These are phyloP conservation scores for Debaryomyces subglobosus DNA, from an alignment of 1,139 yeast species.

Conservation along the genomic window DNA sequence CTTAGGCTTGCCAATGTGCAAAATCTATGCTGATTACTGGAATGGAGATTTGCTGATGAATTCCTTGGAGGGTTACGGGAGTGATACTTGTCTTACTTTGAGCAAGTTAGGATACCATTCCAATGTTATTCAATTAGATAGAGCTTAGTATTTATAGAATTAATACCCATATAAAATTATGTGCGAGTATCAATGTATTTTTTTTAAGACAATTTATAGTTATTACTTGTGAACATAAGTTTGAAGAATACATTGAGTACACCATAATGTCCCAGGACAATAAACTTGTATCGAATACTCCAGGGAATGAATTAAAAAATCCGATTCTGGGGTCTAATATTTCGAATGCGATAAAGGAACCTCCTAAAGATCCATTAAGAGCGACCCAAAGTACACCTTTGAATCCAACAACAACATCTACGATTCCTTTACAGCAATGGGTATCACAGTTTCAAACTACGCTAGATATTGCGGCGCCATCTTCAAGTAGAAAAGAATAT, in stretches of 20 bases:
- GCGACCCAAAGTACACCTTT: background rate
- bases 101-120: constrained; percentile 76
- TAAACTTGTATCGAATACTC: constrained; percentile 29
- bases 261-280: constrained; percentile 10
- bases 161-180: constrained; percentile 2
- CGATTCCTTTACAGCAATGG: constrained; percentile 17
- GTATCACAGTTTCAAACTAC: constrained; percentile 30
- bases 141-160: constrained; percentile 47
- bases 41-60: constrained; percentile 84
- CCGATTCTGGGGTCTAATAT: background rate
- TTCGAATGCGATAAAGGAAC: background rate
- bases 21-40: constrained; percentile 95
- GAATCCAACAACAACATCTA: constrained; percentile 5
- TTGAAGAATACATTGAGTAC: background rate
- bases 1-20: constrained; percentile 87
- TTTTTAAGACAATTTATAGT: background rate
- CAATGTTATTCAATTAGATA: constrained; percentile 68
- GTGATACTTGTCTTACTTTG: constrained; percentile 80
- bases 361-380: background rate
- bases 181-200: constrained; percentile 7
- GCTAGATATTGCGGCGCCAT: constrained; percentile 21
- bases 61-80: constrained; percentile 87
- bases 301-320: constrained; percentile 9
- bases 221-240: background rate
- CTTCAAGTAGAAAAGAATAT: constrained; percentile 10